Base-by-base conservation (phyloP, 371 early-diverging fungal genomes). In the Paramicrosporidium saccamoebae region DNA sequence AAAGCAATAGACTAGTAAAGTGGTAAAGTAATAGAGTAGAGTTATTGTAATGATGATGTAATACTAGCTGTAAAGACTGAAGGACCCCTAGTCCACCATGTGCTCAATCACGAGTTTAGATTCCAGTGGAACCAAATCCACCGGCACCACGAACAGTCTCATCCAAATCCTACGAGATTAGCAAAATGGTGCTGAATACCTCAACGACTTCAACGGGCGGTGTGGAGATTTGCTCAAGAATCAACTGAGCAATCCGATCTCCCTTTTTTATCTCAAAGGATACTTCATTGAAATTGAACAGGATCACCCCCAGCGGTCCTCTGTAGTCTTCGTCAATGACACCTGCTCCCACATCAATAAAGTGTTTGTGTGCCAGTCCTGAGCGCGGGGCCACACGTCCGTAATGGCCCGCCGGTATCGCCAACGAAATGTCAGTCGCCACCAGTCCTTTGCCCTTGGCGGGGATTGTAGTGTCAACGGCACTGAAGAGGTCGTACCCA, bases 41-140 rank as follows among this genome's bases (percentile, higher is more conserved):
- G n/a, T n/a, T n/a, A n/a, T n/a, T n/a, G n/a, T n/a, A n/a, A n/a
- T n/a, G n/a, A n/a, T n/a, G n/a, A n/a, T n/a, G n/a, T n/a, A n/a
- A n/a, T n/a, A n/a, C n/a, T n/a, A n/a, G n/a, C n/a, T n/a, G n/a
- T n/a, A n/a, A n/a, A n/a, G n/a, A n/a, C n/a, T n/a, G n/a, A n/a
- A n/a, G n/a, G n/a, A n/a, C n/a, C n/a, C n/a, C n/a, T n/a, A n/a
- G n/a, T n/a, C n/a, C n/a, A n/a, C n/a, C n/a, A n/a, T n/a, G n/a
- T n/a, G n/a, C n/a, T n/a, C n/a, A n/a, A n/a, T n/a, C n/a, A n/a
- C n/a, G n/a, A n/a, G n/a, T n/a, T n/a, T n/a, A n/a, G n/a, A n/a
- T n/a, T n/a, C 92, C 92, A 12, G 90, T 90, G 5, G 84, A 86
- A 3, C 94, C 92, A 38, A 79, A 92, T 3, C 92, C 84, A 12